phyloP scores from a whole-genome alignment of 306 rosid species.

The Cucumis cinereus region DNA sequence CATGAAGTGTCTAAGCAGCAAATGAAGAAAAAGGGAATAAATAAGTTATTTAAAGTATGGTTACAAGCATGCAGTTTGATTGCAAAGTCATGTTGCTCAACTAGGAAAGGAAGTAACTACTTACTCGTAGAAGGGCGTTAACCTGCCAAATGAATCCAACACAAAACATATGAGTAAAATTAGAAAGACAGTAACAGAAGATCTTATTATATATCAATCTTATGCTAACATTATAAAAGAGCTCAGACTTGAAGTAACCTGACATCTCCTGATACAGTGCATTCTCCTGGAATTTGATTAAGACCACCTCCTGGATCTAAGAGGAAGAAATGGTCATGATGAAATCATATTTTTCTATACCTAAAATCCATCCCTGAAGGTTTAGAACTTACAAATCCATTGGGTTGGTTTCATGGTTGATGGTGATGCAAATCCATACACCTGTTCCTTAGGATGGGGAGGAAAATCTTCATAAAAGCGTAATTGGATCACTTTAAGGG shows the following conservation, averaged over 20 bases:
- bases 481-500: constrained; percentile 67
- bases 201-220: background rate
- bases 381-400: constrained; percentile 70
- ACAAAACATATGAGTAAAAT: background rate
- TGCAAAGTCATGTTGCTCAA: constrained; percentile 1
- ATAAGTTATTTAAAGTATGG: background rate
- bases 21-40: background rate
- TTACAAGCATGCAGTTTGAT: background rate
- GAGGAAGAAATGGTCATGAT: background rate
- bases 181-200: background rate
- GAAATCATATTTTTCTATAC: background rate
- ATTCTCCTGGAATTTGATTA: constrained; percentile 90
- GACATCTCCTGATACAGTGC: constrained; percentile 92
- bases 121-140: constrained; percentile 94
- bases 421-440: constrained; percentile 78
- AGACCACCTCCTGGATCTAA: constrained; percentile 96
- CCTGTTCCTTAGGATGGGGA: constrained; percentile 78
- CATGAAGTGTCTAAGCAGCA: background rate
- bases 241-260: constrained; percentile 34
- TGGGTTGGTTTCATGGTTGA: constrained; percentile 99
- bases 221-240: background rate
- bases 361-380: background rate
- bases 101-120: constrained; percentile 19
- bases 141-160: constrained; percentile 34
- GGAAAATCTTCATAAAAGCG: constrained; percentile 80